Evolutionary conservation across 2,329 filamentous ascomycete genomes (phyloP), one percentile per base, ranked within the genome.

Genomic region (Sporothrix brasiliensis): DNA sequence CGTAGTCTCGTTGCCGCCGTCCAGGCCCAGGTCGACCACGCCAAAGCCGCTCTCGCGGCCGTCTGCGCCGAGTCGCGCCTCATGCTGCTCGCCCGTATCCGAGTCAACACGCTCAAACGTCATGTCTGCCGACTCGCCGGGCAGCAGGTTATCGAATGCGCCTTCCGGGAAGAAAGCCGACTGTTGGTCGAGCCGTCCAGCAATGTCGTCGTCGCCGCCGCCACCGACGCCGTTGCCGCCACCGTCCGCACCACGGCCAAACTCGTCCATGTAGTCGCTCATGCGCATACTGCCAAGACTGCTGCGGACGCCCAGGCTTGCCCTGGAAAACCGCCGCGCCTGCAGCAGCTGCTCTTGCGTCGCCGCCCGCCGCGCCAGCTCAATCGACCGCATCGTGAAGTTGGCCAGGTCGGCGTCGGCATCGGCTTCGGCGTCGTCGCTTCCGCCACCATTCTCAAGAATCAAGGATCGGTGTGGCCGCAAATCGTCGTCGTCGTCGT

Each of bases 331-430:
- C 41, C 86, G 79, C 3, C 78, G 76, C 0, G 81, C 81, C 61
- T 81, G 78, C 66, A 73, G 71, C 70, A 71, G 70, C 73, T 74
- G 73, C 39, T 74, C 73, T 71, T 88, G 85, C 68, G 79, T 84
- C 50, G 79, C 75, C 19, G 83, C 84, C 65, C 88, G 80, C 39
- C 88, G 81, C 9, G 87, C 84, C 65, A 89, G 75, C 78, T 90
- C 88, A 39, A 90, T 83, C 1, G 88, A 89, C 71, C 85, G 83
- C 53, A 84, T 54, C 0, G 88, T 90, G 72, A 83, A 83, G 73
- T 89, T 84, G 54, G 69, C 71, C 58, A 70, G 49, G 54, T 88
- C 85, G 34, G 88, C 86, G 44, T 72, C 71, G 34, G 58, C 50
- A 6, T 70, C 69, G 16, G 47, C 66, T 24, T 69, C 69, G 54